phyloP scores from a whole-genome alignment of 148 eudicot genomes.

The Silene uniflora region DNA sequence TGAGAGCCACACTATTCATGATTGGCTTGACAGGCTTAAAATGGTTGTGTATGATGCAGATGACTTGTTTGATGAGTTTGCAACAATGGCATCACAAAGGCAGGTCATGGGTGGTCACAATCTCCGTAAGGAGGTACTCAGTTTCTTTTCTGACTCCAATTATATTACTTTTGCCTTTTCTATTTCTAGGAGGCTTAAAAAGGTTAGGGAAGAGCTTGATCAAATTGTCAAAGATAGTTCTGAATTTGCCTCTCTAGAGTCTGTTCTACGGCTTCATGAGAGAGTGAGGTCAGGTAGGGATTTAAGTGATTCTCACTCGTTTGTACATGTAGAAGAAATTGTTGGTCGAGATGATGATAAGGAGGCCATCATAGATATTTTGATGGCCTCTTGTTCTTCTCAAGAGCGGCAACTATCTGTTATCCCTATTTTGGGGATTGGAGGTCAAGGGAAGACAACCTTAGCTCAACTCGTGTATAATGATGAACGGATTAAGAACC shows the following conservation, averaged over 20 bases:
- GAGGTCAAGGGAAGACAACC: constrained; percentile 29
- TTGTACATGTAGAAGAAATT: constrained; percentile 13
- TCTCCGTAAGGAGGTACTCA: constrained; percentile 8
- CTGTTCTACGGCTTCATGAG: constrained; percentile 3
- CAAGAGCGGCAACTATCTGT: constrained; percentile 13
- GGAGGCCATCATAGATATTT: constrained; percentile 14
- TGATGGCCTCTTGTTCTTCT: not conserved
- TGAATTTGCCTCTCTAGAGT: constrained; percentile 11
- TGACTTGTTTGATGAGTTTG: constrained; percentile 30
- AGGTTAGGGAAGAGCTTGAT: constrained; percentile 20
- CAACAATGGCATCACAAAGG: not conserved
- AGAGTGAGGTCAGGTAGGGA: not conserved
- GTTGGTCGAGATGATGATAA: constrained; percentile 29
- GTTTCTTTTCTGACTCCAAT: constrained; percentile 18
- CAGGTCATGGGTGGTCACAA: not conserved
- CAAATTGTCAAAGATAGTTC: not conserved
- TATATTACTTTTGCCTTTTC: not conserved
- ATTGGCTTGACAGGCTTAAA: constrained; percentile 28
- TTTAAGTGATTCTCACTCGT: constrained; percentile 12
- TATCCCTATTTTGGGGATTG: constrained; percentile 25
- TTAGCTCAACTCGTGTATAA: constrained; percentile 23
- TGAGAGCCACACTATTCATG: constrained; percentile 11
- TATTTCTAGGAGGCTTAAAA: constrained; percentile 12
- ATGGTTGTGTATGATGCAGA: constrained; percentile 23
- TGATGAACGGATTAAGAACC: constrained; percentile 12